phyloP scores from a whole-genome alignment of 2,329 filamentous ascomycete genomes.

The Sclerotinia glacialis region DNA sequence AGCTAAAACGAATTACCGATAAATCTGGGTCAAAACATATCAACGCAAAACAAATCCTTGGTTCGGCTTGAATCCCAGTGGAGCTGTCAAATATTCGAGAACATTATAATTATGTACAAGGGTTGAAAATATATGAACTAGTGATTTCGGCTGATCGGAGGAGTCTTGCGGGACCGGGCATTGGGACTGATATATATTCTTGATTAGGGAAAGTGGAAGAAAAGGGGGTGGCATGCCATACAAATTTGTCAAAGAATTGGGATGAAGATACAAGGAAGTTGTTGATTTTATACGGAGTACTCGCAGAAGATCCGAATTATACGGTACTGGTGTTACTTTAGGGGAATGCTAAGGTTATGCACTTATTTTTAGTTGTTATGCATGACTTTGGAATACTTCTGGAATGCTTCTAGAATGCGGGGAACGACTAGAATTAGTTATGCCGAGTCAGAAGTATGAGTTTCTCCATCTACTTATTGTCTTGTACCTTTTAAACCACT shows the following conservation, averaged over 20 bases:
- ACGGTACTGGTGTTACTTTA: too few species aligned
- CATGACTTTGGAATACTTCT: neutral
- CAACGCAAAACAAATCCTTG: neutral
- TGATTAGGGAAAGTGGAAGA: neutral
- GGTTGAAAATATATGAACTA: constrained; percentile 1
- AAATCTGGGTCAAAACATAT: constrained; percentile 3
- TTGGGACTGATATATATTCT: neutral
- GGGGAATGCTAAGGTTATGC: neutral
- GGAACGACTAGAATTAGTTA: neutral
- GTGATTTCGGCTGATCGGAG: constrained; percentile 10
- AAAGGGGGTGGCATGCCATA: constrained; percentile 2
- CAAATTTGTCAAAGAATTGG: neutral
- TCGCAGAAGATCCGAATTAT: neutral
- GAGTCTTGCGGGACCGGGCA: neutral
- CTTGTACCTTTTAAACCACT: neutral
- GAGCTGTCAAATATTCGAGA: constrained; percentile 11
- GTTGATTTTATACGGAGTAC: neutral
- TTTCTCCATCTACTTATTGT: neutral
- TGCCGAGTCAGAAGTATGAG: neutral
- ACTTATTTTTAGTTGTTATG: neutral
- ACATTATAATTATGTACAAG: constrained; percentile 1
- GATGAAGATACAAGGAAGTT: neutral
- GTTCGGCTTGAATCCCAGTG: constrained; percentile 1
- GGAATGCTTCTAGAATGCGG: neutral
- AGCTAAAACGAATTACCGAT: neutral